Evolutionary conservation across 257 asterid species (phyloP), one percentile per base, ranked within the genome.

Genomic region (Solanum ossicruentum): DNA sequence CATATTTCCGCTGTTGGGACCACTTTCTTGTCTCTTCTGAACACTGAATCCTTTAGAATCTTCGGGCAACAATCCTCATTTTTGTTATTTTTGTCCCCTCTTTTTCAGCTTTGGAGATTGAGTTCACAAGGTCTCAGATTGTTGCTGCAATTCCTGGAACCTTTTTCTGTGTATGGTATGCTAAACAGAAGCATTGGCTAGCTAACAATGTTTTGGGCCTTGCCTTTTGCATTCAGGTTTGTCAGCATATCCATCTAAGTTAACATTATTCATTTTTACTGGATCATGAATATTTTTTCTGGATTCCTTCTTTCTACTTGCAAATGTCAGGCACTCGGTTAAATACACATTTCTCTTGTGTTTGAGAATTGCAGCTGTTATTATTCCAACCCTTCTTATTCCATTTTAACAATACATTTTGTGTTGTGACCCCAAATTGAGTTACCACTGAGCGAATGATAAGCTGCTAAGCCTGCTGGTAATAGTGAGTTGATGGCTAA

Each of bases 131-230:
- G 89, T 97, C 99, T 63, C 98, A 94, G 90, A 60, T 92, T 56
- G 63, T 97, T 70, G 95, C 99, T 51, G 92, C 96, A 61, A 93
- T 97, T 88, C 99, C 99, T 52, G 99, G 98, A 87, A 91, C 97
- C 83, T 92, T 95, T 92, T 97, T 97, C 85, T 97, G 98, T 79
- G 98, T 90, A 13, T 97, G 99, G 98, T 95, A 97, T 90, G 99
- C 98, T 83, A 89, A 90, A 60, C 87, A 93, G 93, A 97, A 97
- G 94, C 99, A 97, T 87, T 97, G 99, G 99, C 94, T 95, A 54
- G 98, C 99, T 84, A 97, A 95, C 92, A 97, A 97, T 65, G 90
- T 92, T 60, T 89, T 97, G 94, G 98, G 99, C 80, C 98, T 95
- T 67, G 95, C 98, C 45, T 97, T 97, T 91, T 92, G 94, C 95